Conservation (phyloP, 768 basidiomycete species). For the Hygrophoropsis aurantiaca region DNA sequence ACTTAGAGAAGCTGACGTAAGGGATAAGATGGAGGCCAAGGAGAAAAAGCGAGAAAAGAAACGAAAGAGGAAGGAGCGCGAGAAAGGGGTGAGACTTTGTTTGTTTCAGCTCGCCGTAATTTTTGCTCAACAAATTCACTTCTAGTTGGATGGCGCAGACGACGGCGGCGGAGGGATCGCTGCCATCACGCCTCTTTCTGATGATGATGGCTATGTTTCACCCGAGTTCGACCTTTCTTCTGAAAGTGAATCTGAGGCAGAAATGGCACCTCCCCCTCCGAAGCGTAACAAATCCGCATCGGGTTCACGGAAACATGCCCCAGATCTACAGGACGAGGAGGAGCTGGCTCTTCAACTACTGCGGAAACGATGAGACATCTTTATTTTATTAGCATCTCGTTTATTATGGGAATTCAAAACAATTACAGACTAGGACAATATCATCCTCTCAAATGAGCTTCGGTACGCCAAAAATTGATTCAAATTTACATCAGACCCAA, state of each 20-base stretch:
- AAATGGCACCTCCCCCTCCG: conserved; percentile 21
- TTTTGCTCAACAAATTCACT: neutral
- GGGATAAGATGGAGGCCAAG: conserved; percentile 80
- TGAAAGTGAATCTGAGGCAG: conserved; percentile 33
- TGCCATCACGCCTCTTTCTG: conserved; percentile 37
- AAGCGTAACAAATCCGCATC: conserved; percentile 30
- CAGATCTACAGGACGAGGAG: conserved; percentile 54
- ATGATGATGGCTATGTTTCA: conserved; percentile 68
- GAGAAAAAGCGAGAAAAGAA: conserved; percentile 93
- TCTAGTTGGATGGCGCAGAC: conserved; percentile 21
- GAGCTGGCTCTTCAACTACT: conserved; percentile 65
- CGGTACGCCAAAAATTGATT: too few species aligned
- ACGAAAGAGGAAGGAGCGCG: conserved; percentile 82
- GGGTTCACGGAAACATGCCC: conserved; percentile 25
- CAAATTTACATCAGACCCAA: too few species aligned
- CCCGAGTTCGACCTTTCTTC: conserved; percentile 63
- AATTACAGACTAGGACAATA: too few species aligned
- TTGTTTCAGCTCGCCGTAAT: neutral
- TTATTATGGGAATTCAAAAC: too few species aligned
- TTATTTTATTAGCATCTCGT: too few species aligned
- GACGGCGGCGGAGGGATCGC: conserved; percentile 27
- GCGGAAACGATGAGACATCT: conserved; percentile 26
- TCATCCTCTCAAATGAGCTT: too few species aligned
- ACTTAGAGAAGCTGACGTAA: conserved; percentile 66
- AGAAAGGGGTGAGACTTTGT: conserved; percentile 36